These are phyloP conservation scores for Penicillium steckii DNA, from an alignment of 495 filamentous ascomycete genomes.

Conservation along the genomic window DNA sequence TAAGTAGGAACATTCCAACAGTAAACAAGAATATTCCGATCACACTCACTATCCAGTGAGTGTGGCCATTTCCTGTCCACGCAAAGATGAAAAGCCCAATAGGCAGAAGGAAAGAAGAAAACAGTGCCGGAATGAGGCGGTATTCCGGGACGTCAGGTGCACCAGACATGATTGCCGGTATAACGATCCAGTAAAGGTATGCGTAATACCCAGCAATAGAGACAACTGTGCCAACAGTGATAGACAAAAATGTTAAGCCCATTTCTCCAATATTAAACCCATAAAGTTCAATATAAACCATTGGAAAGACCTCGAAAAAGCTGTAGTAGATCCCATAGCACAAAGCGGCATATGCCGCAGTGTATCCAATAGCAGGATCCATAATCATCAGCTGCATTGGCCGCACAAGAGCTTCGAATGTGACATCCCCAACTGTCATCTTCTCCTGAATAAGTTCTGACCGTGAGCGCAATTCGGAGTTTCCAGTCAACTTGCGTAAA, in stretches of 20 bases:
- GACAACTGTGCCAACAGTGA: background rate
- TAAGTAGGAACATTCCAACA: conserved; percentile 36
- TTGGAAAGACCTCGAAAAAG: conserved; percentile 41
- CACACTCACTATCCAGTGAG: conserved; percentile 54
- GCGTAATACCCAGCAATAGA: background rate
- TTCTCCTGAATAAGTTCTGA: conserved; percentile 42
- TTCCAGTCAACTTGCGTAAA: conserved; percentile 37
- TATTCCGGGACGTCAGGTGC: background rate
- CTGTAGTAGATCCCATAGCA: conserved; percentile 63
- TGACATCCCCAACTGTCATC: background rate
- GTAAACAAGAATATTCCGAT: conserved; percentile 54
- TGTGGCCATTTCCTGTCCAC: background rate
- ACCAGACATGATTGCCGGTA: background rate
- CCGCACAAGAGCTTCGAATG: conserved; percentile 21
- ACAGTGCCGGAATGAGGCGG: conserved; percentile 1
- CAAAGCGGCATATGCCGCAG: conserved; percentile 53
- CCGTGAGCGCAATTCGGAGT: conserved; percentile 35
- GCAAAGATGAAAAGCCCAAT: conserved; percentile 5
- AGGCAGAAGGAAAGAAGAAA: background rate
- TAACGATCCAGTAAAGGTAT: background rate
- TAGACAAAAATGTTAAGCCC: conserved; percentile 12
- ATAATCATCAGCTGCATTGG: conserved; percentile 58
- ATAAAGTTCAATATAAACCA: conserved; percentile 30
- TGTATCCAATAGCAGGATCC: conserved; percentile 60
- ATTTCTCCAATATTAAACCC: conserved; percentile 22